phyloP scores from a whole-genome alignment of 164 flowering plant species.

The Sextonia rubra region DNA sequence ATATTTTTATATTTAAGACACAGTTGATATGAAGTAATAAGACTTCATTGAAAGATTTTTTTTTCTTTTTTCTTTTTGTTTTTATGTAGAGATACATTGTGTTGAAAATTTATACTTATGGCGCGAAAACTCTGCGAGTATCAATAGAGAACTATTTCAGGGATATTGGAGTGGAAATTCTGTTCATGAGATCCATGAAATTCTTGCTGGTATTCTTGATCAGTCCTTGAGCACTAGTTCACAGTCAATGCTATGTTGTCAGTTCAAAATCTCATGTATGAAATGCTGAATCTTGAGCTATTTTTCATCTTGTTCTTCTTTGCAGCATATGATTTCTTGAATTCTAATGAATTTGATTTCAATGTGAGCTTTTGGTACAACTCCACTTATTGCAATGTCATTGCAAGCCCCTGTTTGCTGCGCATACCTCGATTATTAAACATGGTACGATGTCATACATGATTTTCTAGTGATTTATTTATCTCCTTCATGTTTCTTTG shows the following conservation, averaged over 20 bases:
- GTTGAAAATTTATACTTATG: neutral
- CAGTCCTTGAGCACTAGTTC: neutral
- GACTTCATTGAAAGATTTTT: neutral
- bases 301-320: neutral
- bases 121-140: neutral
- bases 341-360: conserved; percentile 44
- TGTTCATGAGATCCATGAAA: conserved; percentile 1
- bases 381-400: conserved; percentile 45
- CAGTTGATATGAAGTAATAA: neutral
- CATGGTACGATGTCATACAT: conserved; percentile 76
- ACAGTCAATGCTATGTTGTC: neutral
- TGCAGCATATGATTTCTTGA: conserved; percentile 77
- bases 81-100: neutral
- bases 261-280: neutral
- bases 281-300: neutral
- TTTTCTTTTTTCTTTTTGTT: neutral
- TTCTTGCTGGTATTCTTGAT: neutral
- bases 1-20: neutral
- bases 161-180: conserved; percentile 1
- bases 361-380: conserved; percentile 78
- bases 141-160: neutral
- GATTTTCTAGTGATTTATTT: neutral
- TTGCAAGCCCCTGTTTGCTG: conserved; percentile 26
- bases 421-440: conserved; percentile 66
- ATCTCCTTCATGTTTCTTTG: neutral